phyloP scores from a whole-genome alignment of 2,329 filamentous ascomycete species.

The Dactylellina parvicollis region DNA sequence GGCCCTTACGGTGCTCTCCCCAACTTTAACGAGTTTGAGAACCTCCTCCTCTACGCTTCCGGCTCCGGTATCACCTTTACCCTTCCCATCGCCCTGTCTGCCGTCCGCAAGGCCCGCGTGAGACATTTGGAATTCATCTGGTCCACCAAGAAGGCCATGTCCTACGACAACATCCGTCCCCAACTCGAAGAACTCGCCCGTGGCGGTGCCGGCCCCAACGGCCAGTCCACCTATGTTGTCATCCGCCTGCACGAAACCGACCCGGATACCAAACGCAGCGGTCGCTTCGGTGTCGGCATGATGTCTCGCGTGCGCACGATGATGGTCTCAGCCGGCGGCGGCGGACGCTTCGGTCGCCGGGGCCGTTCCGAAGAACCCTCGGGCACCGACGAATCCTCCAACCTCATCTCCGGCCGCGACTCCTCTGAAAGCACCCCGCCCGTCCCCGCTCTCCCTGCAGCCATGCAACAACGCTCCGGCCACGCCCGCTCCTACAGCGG shows the following conservation, averaged over 20 bases:
- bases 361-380: conserved; percentile 16
- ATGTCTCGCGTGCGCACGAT: conserved; percentile 38
- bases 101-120: conserved; percentile 46
- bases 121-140: conserved; percentile 53
- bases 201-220: conserved; percentile 39
- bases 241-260: conserved; percentile 54
- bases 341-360: conserved; percentile 20
- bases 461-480: conserved; percentile 26
- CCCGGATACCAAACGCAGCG: conserved; percentile 39
- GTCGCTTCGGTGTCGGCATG: conserved; percentile 39
- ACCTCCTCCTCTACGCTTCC: conserved; percentile 49
- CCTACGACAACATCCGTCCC: conserved; percentile 53
- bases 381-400: conserved; percentile 35
- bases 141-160: conserved; percentile 52
- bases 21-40: conserved; percentile 52
- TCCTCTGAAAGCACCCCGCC: conserved; percentile 32
- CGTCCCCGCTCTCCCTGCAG: conserved; percentile 39
- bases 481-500: conserved; percentile 44
- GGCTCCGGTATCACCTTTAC: conserved; percentile 52
- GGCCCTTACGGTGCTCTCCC: conserved; percentile 51
- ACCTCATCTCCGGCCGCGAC: conserved; percentile 32
- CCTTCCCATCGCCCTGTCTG: conserved; percentile 49
- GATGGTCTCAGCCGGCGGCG: conserved; percentile 26
- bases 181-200: conserved; percentile 52
- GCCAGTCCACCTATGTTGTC: conserved; percentile 50